Evolutionary conservation across 768 basidiomycete species (phyloP).

Genomic region (Cubamyces lactineus): DNA sequence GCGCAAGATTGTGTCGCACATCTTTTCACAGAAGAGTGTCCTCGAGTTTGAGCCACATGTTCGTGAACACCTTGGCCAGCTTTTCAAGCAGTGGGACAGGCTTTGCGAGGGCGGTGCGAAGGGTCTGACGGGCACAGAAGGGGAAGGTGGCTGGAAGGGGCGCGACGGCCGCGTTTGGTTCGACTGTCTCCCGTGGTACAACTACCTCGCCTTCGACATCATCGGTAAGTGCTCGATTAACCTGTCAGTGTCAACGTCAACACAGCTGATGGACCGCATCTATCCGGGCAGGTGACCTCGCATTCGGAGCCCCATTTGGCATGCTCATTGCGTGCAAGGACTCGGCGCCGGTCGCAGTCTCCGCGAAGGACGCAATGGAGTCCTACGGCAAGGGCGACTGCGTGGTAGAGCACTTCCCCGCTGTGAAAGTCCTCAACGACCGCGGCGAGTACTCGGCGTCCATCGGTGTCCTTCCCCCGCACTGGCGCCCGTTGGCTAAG

Average conservation of each 20-base stretch:
- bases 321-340: constrained; percentile 82
- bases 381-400: constrained; percentile 50
- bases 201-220: constrained; percentile 74
- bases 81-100: constrained; percentile 78
- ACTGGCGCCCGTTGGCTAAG: constrained; percentile 68
- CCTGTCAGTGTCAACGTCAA: neutral
- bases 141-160: constrained; percentile 65
- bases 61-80: constrained; percentile 60
- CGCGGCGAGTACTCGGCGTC: constrained; percentile 87
- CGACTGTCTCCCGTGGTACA: constrained; percentile 73
- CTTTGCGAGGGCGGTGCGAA: constrained; percentile 59
- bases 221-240: constrained; percentile 49
- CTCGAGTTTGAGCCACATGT: constrained; percentile 86
- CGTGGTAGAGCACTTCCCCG: constrained; percentile 67
- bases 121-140: constrained; percentile 59
- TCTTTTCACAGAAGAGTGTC: constrained; percentile 84
- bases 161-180: constrained; percentile 68
- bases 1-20: constrained; percentile 87
- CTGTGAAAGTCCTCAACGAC: constrained; percentile 83
- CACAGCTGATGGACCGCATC: too few relatives aligned
- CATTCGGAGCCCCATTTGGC: constrained; percentile 87
- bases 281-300: constrained; percentile 65
- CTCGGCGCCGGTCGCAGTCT: constrained; percentile 66
- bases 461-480: constrained; percentile 75
- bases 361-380: constrained; percentile 57